Base-by-base conservation (phyloP, 225 moss, liverwort and hornwort genomes). In the Thuidium tamariscinum region DNA sequence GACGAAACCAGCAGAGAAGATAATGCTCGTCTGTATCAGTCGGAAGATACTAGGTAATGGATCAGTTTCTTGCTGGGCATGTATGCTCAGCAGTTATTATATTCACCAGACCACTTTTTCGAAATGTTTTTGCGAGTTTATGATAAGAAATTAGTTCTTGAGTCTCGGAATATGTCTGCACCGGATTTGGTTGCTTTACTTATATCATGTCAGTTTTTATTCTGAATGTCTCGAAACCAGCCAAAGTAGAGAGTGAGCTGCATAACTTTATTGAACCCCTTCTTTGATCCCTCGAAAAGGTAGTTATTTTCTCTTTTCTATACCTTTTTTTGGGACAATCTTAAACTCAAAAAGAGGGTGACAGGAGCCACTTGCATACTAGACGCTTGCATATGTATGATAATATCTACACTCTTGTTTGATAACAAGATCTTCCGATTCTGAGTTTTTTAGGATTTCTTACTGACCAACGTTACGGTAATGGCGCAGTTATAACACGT, bases 1-100 rank as follows among this genome's bases (percentile, higher is more conserved):
- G 98, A 99, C 77, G 97, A 95, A 81, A 90, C 95, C 20, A 99
- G 98, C 87, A 94, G 95, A 60, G 98, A 99, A 89, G 98, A 99
- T 79, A 95, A 99, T 90, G 98, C 95, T 16, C 97, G 98, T 66
- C 91, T 99, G 73, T 96, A 93, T 84, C 95, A 93, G 82, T 84
- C 93, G 70, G 94, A 96, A 90, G 89, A 92, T 41, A 92, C 94
- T 71, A 95, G 95, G 97, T 96, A 93, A 82, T 39, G 37, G 70
- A 81, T 46, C 55, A 67, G 22, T 81, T 90, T 85, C 61, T 48
- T 79, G 68, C 29, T 51, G 63, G 61, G 61, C 80, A 61, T 90
- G 66, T 41, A 32, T 75, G 22, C 56, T 80, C 86, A 44, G 23
- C 29, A 46, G 46, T 88, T 52, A 36, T 20, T 52, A 19, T 23